Conservation (phyloP, 106 monocot genomes). For the Allium fistulosum region DNA sequence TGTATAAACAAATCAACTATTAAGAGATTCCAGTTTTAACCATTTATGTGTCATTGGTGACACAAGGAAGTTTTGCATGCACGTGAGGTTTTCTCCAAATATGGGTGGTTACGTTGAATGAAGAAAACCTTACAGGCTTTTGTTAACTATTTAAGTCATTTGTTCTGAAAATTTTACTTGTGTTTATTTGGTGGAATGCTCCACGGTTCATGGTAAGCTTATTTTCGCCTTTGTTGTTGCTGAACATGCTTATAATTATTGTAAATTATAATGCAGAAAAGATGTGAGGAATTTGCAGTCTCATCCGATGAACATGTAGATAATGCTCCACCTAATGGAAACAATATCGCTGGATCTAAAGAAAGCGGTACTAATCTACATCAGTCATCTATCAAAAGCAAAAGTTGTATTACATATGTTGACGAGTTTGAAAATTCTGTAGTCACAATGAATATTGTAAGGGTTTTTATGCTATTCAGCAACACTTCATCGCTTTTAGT, state of each 20-base stretch:
- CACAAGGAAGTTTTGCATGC: no score
- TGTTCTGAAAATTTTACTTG: no score
- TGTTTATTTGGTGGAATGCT: no score
- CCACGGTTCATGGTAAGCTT: no score
- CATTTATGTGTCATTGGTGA: no score
- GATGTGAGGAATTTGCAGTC: slow-evolving; percentile 59
- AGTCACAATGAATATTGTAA: slow-evolving; percentile 67
- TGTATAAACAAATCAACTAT: no score
- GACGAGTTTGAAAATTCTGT: slow-evolving; percentile 62
- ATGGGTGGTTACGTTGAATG: no score
- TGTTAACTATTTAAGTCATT: no score
- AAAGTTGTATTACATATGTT: slow-evolving; percentile 24
- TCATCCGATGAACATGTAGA: slow-evolving; percentile 51
- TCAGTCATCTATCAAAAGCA: slow-evolving; percentile 39
- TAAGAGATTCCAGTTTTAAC: no score
- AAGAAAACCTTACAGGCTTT: no score
- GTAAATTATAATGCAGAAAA: slow-evolving; percentile 32
- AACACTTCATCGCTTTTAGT: background rate
- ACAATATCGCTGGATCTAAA: slow-evolving; percentile 34
- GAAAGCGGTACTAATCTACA: slow-evolving; percentile 31
- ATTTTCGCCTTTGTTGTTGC: background rate
- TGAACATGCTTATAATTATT: no score
- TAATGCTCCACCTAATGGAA: slow-evolving; percentile 17
- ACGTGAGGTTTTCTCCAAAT: no score
- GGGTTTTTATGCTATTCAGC: slow-evolving; percentile 2